Evolutionary conservation across 805 yeast genomes (phyloP).

Genomic region (Candida montana): DNA sequence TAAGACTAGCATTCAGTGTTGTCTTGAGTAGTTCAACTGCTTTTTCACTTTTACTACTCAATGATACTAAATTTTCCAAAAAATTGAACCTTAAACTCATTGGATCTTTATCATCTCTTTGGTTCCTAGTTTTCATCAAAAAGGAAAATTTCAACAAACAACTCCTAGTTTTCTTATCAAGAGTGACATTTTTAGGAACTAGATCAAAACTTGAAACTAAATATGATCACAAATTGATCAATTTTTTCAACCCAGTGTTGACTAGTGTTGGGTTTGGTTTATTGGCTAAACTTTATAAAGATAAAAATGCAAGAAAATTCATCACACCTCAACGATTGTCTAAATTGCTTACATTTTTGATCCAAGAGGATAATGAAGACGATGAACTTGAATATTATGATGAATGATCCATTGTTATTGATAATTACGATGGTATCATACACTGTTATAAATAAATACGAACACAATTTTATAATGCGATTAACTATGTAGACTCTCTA

Average conservation of each 20-base stretch:
- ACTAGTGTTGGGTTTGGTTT: slow-evolving; percentile 6
- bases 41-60: slow-evolving; percentile 1
- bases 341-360: not conserved
- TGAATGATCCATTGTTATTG: too few relatives aligned
- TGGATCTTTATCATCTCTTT: slow-evolving; percentile 12
- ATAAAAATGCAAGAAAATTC: not conserved
- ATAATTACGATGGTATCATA: too few relatives aligned
- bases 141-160: slow-evolving; percentile 1
- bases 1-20: slow-evolving; percentile 4
- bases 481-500: too few relatives aligned
- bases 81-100: slow-evolving; percentile 5
- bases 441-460: too few relatives aligned
- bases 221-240: not conserved
- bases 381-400: too few relatives aligned
- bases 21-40: slow-evolving; percentile 3
- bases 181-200: slow-evolving; percentile 4
- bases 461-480: too few relatives aligned
- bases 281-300: not conserved
- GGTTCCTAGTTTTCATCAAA: slow-evolving; percentile 6
- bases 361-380: not conserved
- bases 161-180: slow-evolving; percentile 3
- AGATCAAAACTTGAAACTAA: slow-evolving; percentile 3
- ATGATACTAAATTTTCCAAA: not conserved
- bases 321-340: slow-evolving; percentile 5
- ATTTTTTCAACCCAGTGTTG: slow-evolving; percentile 2